These are phyloP conservation scores for Tetracentron sinense DNA, from an alignment of 164 flowering plant species.

Conservation along the genomic window DNA sequence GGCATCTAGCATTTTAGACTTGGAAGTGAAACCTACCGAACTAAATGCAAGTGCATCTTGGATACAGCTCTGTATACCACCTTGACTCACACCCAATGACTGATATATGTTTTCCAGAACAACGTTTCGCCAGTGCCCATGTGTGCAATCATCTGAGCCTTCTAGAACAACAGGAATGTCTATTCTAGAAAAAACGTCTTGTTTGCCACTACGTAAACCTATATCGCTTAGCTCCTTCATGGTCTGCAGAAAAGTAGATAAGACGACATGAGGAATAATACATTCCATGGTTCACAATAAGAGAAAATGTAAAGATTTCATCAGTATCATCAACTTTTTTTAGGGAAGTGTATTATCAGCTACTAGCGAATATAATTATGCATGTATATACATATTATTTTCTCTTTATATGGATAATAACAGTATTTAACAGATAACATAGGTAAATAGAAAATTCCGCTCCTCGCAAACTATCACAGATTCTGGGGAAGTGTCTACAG, in stretches of 20 bases:
- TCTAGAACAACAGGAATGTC: conserved; percentile 16
- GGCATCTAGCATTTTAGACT: background rate
- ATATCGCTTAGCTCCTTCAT: conserved; percentile 10
- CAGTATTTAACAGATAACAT: too few species aligned
- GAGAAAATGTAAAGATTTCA: background rate
- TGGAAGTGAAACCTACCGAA: conserved; percentile 12
- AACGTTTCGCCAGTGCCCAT: conserved; percentile 31
- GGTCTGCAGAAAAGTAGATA: conserved; percentile 27
- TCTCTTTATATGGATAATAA: too few species aligned
- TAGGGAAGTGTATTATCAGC: too few species aligned
- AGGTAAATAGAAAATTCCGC: too few species aligned
- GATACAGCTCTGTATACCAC: conserved; percentile 39
- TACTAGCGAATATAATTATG: too few species aligned
- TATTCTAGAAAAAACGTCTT: conserved; percentile 14
- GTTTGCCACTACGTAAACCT: conserved; percentile 15
- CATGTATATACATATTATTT: too few species aligned
- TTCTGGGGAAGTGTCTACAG: too few species aligned
- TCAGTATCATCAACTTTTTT: background rate
- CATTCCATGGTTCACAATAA: background rate
- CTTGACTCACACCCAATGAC: conserved; percentile 32
- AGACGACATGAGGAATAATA: conserved; percentile 4
- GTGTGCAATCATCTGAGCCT: conserved; percentile 22
- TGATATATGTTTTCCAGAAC: conserved; percentile 36
- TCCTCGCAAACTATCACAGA: too few species aligned
- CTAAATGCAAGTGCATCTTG: conserved; percentile 32